phyloP scores from a whole-genome alignment of 139 green algal species.

The Eudorina sp. region DNA sequence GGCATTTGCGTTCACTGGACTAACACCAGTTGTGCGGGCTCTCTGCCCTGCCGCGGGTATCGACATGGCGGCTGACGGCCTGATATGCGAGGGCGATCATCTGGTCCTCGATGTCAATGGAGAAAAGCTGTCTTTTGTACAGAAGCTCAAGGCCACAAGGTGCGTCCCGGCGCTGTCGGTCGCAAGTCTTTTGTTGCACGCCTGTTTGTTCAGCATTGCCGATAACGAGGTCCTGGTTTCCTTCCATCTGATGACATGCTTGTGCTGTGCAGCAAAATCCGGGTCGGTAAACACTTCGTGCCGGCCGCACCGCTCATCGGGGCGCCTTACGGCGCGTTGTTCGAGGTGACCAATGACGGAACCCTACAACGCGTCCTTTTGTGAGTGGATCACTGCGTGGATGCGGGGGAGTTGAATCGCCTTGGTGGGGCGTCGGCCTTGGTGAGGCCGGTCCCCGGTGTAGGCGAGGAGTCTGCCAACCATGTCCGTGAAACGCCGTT shows the following conservation, averaged over 20 bases:
- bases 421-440: too few species aligned
- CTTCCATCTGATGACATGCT: too few species aligned
- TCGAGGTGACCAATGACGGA: slow-evolving; percentile 60
- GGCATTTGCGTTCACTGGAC: too few species aligned
- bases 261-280: slow-evolving; percentile 71
- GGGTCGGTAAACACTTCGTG: slow-evolving; percentile 60
- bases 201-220: not conserved
- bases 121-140: slow-evolving; percentile 66
- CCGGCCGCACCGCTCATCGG: slow-evolving; percentile 67
- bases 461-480: too few species aligned
- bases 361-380: slow-evolving; percentile 50
- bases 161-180: slow-evolving; percentile 14
- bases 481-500: too few species aligned
- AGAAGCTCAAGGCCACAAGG: slow-evolving; percentile 48
- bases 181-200: too few species aligned
- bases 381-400: slow-evolving; percentile 19
- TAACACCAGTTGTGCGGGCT: too few species aligned
- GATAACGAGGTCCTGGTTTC: not conserved
- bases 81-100: slow-evolving; percentile 71
- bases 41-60: too few species aligned
- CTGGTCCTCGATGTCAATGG: slow-evolving; percentile 80
- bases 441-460: too few species aligned
- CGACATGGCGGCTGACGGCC: slow-evolving; percentile 11
- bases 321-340: slow-evolving; percentile 73
- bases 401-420: too few species aligned